These are phyloP conservation scores for Begonia masoniana DNA, from an alignment of 306 rosid genomes.

Conservation along the genomic window DNA sequence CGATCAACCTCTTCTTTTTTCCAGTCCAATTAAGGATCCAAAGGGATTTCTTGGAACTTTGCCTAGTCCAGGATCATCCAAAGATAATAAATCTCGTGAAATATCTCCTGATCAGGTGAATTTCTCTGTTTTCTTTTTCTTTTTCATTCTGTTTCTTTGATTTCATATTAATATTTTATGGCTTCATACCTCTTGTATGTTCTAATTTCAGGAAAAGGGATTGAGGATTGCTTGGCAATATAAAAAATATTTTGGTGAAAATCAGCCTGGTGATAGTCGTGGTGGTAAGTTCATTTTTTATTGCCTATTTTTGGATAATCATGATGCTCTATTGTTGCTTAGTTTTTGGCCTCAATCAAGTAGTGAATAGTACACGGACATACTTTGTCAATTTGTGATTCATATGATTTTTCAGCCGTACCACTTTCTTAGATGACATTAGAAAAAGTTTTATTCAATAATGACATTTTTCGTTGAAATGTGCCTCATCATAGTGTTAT, in stretches of 20 bases:
- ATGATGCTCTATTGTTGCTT: not conserved
- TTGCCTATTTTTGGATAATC: not conserved
- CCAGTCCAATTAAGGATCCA: slow-evolving; percentile 70
- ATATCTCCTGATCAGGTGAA: slow-evolving; percentile 36
- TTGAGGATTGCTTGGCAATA: slow-evolving; percentile 94
- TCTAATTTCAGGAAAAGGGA: slow-evolving; percentile 49
- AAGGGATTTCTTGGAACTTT: slow-evolving; percentile 79
- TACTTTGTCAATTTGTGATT: no score
- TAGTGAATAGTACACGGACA: not conserved
- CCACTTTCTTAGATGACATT: no score
- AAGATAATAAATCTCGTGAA: slow-evolving; percentile 42
- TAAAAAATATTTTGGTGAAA: slow-evolving; percentile 73
- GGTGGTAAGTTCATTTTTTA: slow-evolving; percentile 25
- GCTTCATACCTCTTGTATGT: slow-evolving; percentile 8
- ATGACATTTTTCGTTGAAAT: no score
- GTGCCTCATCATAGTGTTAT: no score
- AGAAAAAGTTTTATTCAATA: no score
- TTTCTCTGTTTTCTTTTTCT: slow-evolving; percentile 3
- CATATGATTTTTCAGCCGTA: not conserved
- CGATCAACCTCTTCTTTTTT: slow-evolving; percentile 73
- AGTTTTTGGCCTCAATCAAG: not conserved
- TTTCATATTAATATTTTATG: slow-evolving; percentile 3
- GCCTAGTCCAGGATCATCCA: slow-evolving; percentile 47
- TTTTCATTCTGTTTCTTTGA: slow-evolving; percentile 1
- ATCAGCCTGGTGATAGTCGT: slow-evolving; percentile 32